Conservation (phyloP, 345 rosid species). For the Sapria himalayana region DNA sequence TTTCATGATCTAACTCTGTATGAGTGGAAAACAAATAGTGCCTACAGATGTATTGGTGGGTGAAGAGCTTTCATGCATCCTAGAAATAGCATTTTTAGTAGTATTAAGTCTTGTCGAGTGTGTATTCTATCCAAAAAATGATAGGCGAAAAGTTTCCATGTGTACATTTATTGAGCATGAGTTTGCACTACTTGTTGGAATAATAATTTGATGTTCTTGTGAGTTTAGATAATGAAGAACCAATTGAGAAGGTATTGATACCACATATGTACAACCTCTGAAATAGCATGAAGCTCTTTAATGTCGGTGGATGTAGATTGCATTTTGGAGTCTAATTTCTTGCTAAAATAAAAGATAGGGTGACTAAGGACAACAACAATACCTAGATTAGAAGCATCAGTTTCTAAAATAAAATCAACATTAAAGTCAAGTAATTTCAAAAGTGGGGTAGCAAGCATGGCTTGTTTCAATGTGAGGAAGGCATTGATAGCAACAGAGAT, state of each 20-base stretch:
- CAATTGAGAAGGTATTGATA: background rate
- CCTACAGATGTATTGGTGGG: background rate
- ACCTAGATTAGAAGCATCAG: background rate
- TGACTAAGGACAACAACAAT: background rate
- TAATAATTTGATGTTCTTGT: background rate
- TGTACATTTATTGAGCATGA: background rate
- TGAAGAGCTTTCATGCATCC: background rate
- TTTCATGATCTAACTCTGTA: no score
- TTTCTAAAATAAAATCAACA: background rate
- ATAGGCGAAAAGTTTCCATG: background rate
- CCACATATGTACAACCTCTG: background rate
- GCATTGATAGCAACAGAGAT: background rate
- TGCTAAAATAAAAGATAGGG: constrained; percentile 1
- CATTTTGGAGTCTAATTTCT: background rate
- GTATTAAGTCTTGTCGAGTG: background rate
- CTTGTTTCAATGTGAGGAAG: background rate
- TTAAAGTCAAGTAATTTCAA: background rate
- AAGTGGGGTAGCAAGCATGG: background rate
- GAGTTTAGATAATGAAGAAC: no score
- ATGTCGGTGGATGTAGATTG: background rate
- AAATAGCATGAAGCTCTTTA: background rate
- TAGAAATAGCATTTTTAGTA: background rate
- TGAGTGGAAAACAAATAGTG: background rate
- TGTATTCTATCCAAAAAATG: background rate
- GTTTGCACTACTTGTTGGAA: no score